Evolutionary conservation across 164 flowering plant genomes (phyloP).

Genomic region (Euptelea pleiosperma): DNA sequence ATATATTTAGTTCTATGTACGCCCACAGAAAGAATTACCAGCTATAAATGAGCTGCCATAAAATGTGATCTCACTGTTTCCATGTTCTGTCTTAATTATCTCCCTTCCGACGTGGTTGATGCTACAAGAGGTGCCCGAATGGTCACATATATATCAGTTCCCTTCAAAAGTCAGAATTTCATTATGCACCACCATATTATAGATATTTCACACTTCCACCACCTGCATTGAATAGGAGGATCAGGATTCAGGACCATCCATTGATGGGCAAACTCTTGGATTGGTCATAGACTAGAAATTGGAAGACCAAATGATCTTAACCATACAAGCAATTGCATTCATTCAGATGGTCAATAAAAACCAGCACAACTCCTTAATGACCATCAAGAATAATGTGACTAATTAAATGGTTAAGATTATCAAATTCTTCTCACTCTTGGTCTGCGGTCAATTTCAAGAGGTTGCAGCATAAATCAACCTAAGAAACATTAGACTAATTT

Average conservation of each 20-base stretch:
- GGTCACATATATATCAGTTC: background rate
- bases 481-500: conserved; percentile 5
- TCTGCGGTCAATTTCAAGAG: background rate
- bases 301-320: conserved; percentile 6
- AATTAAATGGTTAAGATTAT: too few relatives aligned
- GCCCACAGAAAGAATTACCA: conserved; percentile 48
- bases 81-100: conserved; percentile 83
- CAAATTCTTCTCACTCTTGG: background rate
- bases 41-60: conserved; percentile 96
- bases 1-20: too few relatives aligned
- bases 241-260: background rate
- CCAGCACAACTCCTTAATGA: too few relatives aligned
- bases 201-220: too few relatives aligned
- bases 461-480: too few relatives aligned
- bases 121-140: conserved; percentile 86
- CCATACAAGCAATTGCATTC: background rate
- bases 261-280: too few relatives aligned
- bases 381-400: too few relatives aligned
- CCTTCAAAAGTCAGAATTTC: too few relatives aligned
- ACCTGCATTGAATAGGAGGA: too few relatives aligned
- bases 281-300: too few relatives aligned
- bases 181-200: background rate
- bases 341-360: too few relatives aligned
- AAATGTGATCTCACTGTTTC: conserved; percentile 74
- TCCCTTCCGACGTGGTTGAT: conserved; percentile 92